Evolutionary conservation across 2,329 filamentous ascomycete species (phyloP), one percentile per base, ranked within the genome.

Genomic region (Septoria linicola): DNA sequence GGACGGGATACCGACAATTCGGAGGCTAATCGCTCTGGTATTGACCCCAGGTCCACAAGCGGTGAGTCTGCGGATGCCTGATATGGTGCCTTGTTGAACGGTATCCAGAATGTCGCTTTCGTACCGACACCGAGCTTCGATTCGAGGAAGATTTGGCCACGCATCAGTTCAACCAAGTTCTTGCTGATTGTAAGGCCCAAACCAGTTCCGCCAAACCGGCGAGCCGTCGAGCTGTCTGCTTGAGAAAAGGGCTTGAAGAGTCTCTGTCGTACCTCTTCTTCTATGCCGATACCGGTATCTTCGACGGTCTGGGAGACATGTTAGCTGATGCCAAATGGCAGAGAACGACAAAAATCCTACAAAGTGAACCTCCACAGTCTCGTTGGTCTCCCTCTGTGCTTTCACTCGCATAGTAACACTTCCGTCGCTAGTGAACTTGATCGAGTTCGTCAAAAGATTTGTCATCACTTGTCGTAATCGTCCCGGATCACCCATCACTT

Each of bases 401-500:
- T 75, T 70, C 1, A 88, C 84, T 0, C 78, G 79, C 58, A 92
- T 80, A 41, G 78, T 82, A 19, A 89, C 85, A 49, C 78, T 79
- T 1, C 86, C 86, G 50, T 84, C 78, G 13, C 79, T 81, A 0
- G 85, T 88, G 63, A 89, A 89, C 59, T 88, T 88, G 70, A 88
- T 86, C 55, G 81, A 84, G 66, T 89, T 89, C 2, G 86, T 89
- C 16, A 91, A 73, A 1, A 92, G 73, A 62, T 91, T 92, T 1
- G 85, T 89, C 32, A 92, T 79, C 54, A 95, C 91, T 63, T 95
- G 90, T 41, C 90, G 82, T 25, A 95, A 76, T 30, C 89, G 80
- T 8, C 89, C 88, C 7, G 89, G 89, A 63, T 96, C 90, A 11
- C 91, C 90, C 63, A 95, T 83, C 3, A 96, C 88, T 40, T 90